A percentile compares a stretch with the other conserved stretches of the same genome.
phyloP scores from a whole-genome alignment of 257 asterid genomes.

The Sherardia arvensis region DNA sequence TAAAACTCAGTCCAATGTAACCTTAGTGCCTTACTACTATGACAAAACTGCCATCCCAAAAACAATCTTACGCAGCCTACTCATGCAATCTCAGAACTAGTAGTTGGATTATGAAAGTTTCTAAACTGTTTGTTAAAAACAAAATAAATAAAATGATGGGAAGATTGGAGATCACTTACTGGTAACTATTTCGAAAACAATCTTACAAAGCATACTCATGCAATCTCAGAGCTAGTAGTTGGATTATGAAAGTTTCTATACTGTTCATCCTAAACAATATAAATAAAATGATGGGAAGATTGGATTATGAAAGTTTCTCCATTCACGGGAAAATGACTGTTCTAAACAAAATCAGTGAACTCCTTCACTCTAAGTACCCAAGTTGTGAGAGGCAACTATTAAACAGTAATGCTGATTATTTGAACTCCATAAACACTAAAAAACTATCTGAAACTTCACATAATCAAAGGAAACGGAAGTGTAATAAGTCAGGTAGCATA shows the following conservation, averaged over 20 bases:
- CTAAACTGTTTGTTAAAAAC: neutral
- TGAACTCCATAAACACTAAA: neutral
- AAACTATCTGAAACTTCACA: neutral
- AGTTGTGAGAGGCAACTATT: neutral
- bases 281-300: neutral
- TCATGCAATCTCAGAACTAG: neutral
- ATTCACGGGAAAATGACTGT: neutral
- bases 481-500: slow-evolving; percentile 17
- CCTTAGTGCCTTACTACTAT: neutral
- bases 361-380: neutral
- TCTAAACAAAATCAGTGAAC: neutral
- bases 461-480: neutral
- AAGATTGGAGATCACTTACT: neutral
- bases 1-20: neutral
- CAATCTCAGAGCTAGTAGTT: neutral
- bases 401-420: neutral
- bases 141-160: neutral
- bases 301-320: too few species aligned
- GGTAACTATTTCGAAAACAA: neutral
- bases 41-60: neutral
- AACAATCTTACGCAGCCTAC: neutral
- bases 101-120: neutral
- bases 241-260: neutral
- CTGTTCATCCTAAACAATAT: neutral
- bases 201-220: neutral